These are phyloP conservation scores for Zopfia rhizophila DNA, from an alignment of 2,329 filamentous ascomycete species.

Conservation along the genomic window DNA sequence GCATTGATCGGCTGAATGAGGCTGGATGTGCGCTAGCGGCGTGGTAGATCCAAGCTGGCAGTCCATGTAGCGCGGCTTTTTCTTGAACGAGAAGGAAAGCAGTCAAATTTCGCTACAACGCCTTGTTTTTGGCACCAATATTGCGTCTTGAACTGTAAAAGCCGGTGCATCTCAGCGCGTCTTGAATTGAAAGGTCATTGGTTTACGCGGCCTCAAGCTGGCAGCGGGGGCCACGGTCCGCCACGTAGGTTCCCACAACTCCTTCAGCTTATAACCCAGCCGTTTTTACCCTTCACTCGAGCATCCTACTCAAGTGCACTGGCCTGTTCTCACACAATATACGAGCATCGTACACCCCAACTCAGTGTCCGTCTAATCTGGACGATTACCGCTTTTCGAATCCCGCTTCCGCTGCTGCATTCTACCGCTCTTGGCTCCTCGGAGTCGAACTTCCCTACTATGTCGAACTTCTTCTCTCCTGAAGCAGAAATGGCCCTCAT, in stretches of 20 bases:
- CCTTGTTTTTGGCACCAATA: too few species aligned
- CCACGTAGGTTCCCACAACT: constrained; percentile 42
- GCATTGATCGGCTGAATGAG: too few species aligned
- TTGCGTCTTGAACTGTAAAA: too few species aligned
- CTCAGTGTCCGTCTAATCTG: too few species aligned
- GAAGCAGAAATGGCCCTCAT: constrained; percentile 23
- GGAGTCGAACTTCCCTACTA: constrained; percentile 1
- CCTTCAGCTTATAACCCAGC: constrained; percentile 47
- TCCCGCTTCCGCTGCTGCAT: neutral
- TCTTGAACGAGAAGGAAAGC: too few species aligned
- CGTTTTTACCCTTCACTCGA: constrained; percentile 38
- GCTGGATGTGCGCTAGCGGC: too few species aligned
- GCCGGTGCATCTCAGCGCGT: too few species aligned
- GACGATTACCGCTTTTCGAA: neutral
- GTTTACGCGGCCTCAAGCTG: too few species aligned
- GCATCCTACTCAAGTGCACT: constrained; percentile 40
- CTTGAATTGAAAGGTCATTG: too few species aligned
- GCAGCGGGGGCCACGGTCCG: constrained; percentile 49
- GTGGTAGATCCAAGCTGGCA: too few species aligned
- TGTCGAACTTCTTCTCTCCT: constrained; percentile 7
- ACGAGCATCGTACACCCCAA: constrained; percentile 35
- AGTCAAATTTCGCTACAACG: too few species aligned
- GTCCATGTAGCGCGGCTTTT: too few species aligned
- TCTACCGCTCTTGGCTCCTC: neutral
- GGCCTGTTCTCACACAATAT: constrained; percentile 42